Conservation (phyloP, 306 rosid species). For the Potentilla sterilis region DNA sequence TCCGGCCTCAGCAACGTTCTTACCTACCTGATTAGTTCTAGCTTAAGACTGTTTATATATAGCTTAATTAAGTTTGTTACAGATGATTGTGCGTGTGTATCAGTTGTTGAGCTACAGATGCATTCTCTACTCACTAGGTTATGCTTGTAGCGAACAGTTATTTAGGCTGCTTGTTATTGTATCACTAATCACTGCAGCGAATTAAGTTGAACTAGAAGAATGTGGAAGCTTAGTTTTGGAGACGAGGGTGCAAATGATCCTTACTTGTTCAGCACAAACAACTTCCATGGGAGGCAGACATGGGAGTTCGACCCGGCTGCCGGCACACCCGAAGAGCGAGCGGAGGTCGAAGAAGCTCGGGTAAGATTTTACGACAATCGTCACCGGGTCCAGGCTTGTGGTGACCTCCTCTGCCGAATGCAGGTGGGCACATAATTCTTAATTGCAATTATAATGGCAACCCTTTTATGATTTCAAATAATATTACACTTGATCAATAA, state of each 20-base stretch:
- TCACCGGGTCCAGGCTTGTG: background rate
- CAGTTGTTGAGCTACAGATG: too few relatives aligned
- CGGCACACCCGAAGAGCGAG: constrained; percentile 1
- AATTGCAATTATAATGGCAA: too few relatives aligned
- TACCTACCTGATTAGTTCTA: too few relatives aligned
- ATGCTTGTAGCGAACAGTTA: too few relatives aligned
- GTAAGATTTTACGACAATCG: constrained; percentile 12
- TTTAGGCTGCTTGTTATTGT: too few relatives aligned
- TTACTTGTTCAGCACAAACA: constrained; percentile 32
- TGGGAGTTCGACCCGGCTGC: constrained; percentile 9
- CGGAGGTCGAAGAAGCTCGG: background rate
- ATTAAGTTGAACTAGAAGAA: background rate
- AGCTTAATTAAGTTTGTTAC: too few relatives aligned
- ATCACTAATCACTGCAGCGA: background rate
- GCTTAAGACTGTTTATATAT: too few relatives aligned
- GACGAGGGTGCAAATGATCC: background rate
- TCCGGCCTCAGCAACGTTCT: too few relatives aligned
- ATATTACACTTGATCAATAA: too few relatives aligned
- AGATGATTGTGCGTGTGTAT: too few relatives aligned
- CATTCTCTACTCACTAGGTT: too few relatives aligned
- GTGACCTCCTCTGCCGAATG: constrained; percentile 5
- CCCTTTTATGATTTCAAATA: too few relatives aligned
- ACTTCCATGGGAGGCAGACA: constrained; percentile 16
- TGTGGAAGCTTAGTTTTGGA: background rate
- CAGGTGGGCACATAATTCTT: background rate